phyloP scores from a whole-genome alignment of 345 rosid genomes.

The Odontarrhena argentea region DNA sequence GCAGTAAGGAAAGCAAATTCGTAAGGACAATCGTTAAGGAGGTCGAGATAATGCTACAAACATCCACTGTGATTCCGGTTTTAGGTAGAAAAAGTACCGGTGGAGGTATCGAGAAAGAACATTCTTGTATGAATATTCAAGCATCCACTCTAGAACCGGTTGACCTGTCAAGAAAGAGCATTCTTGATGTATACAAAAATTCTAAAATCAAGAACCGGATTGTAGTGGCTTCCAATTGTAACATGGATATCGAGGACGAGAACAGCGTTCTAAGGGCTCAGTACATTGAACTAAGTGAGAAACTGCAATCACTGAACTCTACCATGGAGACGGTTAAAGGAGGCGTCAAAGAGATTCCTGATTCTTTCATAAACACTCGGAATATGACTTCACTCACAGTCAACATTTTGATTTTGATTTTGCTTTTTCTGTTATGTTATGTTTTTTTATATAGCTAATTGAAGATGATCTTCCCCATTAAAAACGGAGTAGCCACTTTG shows the following conservation, averaged over 20 bases:
- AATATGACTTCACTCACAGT: slow-evolving; percentile 51
- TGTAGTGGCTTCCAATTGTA: slow-evolving; percentile 30
- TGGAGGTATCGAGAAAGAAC: too few relatives aligned
- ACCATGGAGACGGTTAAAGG: slow-evolving; percentile 52
- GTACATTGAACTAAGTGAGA: slow-evolving; percentile 54
- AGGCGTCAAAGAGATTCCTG: slow-evolving; percentile 58
- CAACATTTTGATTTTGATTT: too few relatives aligned
- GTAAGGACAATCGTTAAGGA: not conserved
- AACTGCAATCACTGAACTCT: slow-evolving; percentile 49
- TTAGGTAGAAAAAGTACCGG: not conserved
- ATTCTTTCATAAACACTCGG: slow-evolving; percentile 53
- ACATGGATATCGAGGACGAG: slow-evolving; percentile 46
- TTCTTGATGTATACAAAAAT: slow-evolving; percentile 49
- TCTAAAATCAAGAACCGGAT: slow-evolving; percentile 35
- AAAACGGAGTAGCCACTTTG: too few relatives aligned
- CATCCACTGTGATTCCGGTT: not conserved
- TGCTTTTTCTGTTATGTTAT: too few relatives aligned
- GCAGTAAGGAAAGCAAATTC: not conserved
- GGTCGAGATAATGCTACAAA: not conserved
- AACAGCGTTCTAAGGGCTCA: slow-evolving; percentile 61
- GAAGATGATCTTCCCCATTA: too few relatives aligned
- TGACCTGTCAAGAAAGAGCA: not conserved
- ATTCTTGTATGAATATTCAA: too few relatives aligned
- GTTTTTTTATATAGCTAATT: too few relatives aligned
- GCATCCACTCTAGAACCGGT: not conserved